Base-by-base conservation (phyloP, 2,329 filamentous ascomycete species). In the Claviceps purpurea region DNA sequence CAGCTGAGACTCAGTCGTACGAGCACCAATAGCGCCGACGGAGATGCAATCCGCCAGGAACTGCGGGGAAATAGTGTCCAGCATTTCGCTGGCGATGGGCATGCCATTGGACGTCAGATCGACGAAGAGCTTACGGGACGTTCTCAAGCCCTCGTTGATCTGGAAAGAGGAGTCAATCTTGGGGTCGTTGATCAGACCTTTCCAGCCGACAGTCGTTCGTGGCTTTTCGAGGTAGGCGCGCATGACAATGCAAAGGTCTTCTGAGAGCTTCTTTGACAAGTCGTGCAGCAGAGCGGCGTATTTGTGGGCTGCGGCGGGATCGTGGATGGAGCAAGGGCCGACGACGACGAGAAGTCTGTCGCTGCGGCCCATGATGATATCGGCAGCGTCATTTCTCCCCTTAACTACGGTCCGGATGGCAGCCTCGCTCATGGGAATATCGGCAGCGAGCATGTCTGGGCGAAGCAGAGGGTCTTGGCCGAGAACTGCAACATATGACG, bases 201-300 rank as follows among this genome's bases (percentile, higher is more conserved):
- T 98, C 93, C 93, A 98, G 66, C 93, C 93, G 49, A 98, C 90
- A 0, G 93, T 98, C 49, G 93, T 98, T 56, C 93, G 85, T 43
- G 93, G 93, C 78, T 98, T 98, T 77, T 98, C 93, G 50, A 98
- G 85, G 79, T 98, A 98, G 65, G 90, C 89, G 62, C 93, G 88
- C 93, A 98, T 98, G 64, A 98, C 84, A 67, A 98, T 87, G 68
- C 84, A 84, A 47, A 98, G 78, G 66, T 97, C 90, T 61, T 82
- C 76, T 56, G 83, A 81, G 56, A 96, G 83, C 75, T 85, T 88
- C 58, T 86, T 80, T 55, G 89, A 81, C 47, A 96, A 74, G 50
- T 76, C 72, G 72, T 89, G 86, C 48, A 98, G 79, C 53, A 84
- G 81, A 56, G 77, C 72, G 66, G 86, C 88, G 76, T 98, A 98